Percentiles rank a stretch among this genome's conserved stretches.
Conservation (phyloP, 202 grass and related monocot genomes). For the Schoenoplectus tabernaemontani region DNA sequence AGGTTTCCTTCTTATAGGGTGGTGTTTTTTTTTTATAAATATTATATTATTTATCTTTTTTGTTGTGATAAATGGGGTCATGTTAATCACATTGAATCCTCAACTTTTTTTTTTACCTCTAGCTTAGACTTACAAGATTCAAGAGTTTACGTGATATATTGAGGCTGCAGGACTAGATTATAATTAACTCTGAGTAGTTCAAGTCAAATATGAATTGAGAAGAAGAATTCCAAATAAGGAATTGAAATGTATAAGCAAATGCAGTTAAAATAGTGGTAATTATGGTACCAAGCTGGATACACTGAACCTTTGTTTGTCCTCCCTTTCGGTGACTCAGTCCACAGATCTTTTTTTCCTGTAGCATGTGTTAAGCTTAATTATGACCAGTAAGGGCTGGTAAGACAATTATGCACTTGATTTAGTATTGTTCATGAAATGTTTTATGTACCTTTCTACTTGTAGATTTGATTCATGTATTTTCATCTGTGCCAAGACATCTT, state of each 20-base stretch:
- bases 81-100: neutral
- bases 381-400: neutral
- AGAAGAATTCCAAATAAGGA: neutral
- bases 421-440: neutral
- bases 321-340: neutral
- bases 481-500: slow-evolving; percentile 70
- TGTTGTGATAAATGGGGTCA: neutral
- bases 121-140: neutral
- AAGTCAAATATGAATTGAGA: neutral
- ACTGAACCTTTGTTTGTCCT: neutral
- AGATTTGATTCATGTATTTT: slow-evolving; percentile 98
- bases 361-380: neutral
- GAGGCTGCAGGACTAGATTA: too few species aligned
- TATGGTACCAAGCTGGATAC: neutral
- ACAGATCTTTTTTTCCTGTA: neutral
- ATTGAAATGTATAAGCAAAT: neutral
- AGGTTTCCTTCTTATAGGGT: neutral
- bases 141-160: neutral
- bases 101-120: neutral
- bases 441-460: slow-evolving; percentile 29
- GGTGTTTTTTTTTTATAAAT: neutral
- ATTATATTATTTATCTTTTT: neutral
- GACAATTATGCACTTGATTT: neutral
- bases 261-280: neutral
- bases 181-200: too few species aligned